Conservation (phyloP, 202 grass and related monocot genomes). For the Panicum hallii region DNA sequence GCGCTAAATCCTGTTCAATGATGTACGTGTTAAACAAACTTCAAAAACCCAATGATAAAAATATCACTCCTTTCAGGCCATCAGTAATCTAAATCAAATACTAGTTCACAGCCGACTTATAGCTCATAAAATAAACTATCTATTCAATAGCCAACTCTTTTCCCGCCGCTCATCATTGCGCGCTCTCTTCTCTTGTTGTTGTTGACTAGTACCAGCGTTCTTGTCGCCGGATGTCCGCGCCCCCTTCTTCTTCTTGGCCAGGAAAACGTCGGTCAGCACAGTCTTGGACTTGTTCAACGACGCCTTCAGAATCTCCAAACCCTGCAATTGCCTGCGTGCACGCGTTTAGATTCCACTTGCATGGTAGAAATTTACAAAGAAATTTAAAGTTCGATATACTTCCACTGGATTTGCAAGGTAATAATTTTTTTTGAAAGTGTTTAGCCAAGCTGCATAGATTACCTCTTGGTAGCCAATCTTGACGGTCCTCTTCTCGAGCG, state of each 20-base stretch:
- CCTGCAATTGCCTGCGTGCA: neutral
- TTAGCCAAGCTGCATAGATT: neutral
- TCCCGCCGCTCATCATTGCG: neutral
- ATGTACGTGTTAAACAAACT: no score
- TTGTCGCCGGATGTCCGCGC: neutral
- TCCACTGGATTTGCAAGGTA: no score
- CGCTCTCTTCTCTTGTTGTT: neutral
- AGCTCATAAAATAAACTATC: neutral
- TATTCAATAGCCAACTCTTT: neutral
- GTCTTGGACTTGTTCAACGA: neutral
- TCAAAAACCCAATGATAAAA: no score
- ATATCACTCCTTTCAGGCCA: no score
- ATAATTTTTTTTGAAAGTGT: neutral
- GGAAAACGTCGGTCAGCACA: neutral
- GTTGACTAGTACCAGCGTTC: neutral
- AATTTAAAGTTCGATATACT: neutral
- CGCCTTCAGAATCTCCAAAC: constrained; percentile 2
- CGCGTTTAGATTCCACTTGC: neutral
- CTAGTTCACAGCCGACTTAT: no score
- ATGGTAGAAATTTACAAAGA: neutral
- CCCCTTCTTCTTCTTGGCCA: neutral
- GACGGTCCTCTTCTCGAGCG: neutral
- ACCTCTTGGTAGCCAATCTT: constrained; percentile 51
- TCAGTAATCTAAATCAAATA: no score
- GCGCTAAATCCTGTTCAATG: no score